Percentiles rank a stretch among this genome's conserved stretches.
Conservation (phyloP, 1,139 yeast genomes). For the Candida sojae region DNA sequence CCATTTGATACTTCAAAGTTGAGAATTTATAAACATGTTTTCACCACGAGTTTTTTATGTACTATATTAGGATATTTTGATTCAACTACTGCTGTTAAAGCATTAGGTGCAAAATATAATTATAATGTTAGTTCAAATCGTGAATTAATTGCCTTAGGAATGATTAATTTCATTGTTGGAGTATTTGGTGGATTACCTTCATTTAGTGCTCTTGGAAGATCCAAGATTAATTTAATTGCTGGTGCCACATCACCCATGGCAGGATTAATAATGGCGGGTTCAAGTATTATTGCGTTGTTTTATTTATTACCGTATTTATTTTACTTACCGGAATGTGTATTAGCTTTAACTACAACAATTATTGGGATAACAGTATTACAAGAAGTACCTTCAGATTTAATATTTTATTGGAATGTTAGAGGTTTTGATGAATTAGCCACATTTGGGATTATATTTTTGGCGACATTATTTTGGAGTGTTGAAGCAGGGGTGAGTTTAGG, state of each 20-base stretch:
- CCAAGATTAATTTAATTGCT: conserved; percentile 33
- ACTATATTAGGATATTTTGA: conserved; percentile 36
- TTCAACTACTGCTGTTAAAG: conserved; percentile 35
- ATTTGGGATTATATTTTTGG: conserved; percentile 22
- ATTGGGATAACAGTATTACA: conserved; percentile 37
- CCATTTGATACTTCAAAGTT: conserved; percentile 23
- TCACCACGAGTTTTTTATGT: conserved; percentile 31
- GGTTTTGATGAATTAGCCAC: conserved; percentile 35
- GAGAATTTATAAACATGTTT: conserved; percentile 23
- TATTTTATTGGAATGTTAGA: conserved; percentile 29
- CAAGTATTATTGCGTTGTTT: conserved; percentile 23
- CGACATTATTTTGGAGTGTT: conserved; percentile 33
- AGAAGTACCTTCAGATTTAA: conserved; percentile 33
- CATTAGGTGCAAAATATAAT: conserved; percentile 32
- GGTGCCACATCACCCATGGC: conserved; percentile 40
- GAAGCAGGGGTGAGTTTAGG: conserved; percentile 36
- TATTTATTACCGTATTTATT: conserved; percentile 27
- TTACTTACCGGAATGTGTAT: conserved; percentile 34
- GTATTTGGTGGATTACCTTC: conserved; percentile 35
- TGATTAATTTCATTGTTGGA: conserved; percentile 28
- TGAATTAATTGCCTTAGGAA: conserved; percentile 35
- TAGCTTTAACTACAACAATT: conserved; percentile 36
- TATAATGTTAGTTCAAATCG: conserved; percentile 34
- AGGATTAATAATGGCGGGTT: conserved; percentile 26
- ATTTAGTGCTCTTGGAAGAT: conserved; percentile 40